Evolutionary conservation across 2,329 filamentous ascomycete species (phyloP).

Genomic region (Drechmeria coniospora): DNA sequence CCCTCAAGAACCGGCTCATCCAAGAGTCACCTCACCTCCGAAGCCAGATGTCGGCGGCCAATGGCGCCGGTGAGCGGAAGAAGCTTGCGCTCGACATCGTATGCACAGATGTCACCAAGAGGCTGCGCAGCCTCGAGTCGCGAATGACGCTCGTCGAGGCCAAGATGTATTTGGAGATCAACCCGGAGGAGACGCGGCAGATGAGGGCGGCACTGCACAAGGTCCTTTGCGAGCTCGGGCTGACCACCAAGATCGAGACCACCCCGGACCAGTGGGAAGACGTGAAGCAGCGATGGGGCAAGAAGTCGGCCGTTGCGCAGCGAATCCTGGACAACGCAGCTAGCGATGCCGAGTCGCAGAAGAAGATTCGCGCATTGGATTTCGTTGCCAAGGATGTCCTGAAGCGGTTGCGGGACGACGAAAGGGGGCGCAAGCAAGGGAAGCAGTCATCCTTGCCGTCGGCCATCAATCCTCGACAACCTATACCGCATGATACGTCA

Average conservation of each 20-base stretch:
- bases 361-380: constrained; percentile 51
- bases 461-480: too few species aligned
- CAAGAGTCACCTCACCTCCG: constrained; percentile 49
- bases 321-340: constrained; percentile 34
- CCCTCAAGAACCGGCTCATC: constrained; percentile 51
- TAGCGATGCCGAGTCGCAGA: constrained; percentile 33
- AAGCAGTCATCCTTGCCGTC: too few species aligned
- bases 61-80: constrained; percentile 43
- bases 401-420: constrained; percentile 59
- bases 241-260: constrained; percentile 59
- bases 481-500: too few species aligned
- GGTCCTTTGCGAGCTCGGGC: constrained; percentile 48
- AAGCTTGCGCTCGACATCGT: constrained; percentile 62
- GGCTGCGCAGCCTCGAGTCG: constrained; percentile 48
- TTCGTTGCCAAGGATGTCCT: constrained; percentile 61
- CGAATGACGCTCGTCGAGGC: constrained; percentile 61
- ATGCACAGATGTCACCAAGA: constrained; percentile 68
- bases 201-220: constrained; percentile 51
- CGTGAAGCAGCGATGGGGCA: constrained; percentile 54
- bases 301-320: constrained; percentile 37
- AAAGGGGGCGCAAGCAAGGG: constrained; percentile 8
- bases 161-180: constrained; percentile 41
- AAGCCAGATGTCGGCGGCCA: constrained; percentile 40
- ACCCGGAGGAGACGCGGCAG: constrained; percentile 34
- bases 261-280: constrained; percentile 57